Evolutionary conservation across 257 asterid species (phyloP).

Genomic region (Solanum chaucha): DNA sequence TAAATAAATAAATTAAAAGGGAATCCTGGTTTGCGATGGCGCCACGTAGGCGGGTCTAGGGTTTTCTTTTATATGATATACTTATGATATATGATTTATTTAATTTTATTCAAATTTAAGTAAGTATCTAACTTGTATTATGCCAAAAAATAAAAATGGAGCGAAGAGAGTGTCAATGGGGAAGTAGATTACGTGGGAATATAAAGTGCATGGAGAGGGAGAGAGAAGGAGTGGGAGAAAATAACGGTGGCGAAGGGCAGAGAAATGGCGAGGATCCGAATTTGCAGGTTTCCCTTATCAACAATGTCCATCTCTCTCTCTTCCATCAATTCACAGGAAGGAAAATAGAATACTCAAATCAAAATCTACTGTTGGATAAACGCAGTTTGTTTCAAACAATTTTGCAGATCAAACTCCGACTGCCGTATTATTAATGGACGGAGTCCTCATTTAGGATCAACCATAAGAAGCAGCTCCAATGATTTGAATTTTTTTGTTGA

Average conservation of each 20-base stretch:
- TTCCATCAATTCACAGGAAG: not conserved
- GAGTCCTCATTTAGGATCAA: not conserved
- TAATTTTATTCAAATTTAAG: no score
- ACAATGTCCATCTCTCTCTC: slow-evolving; percentile 10
- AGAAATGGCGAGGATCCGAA: slow-evolving; percentile 46
- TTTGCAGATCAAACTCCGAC: not conserved
- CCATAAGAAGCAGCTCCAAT: not conserved
- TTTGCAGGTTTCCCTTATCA: slow-evolving; percentile 19
- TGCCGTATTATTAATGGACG: not conserved
- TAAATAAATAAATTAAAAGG: no score
- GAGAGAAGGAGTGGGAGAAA: not conserved
- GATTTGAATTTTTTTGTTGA: not conserved
- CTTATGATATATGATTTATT: no score
- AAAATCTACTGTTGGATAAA: not conserved
- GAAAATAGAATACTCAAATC: not conserved
- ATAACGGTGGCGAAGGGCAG: slow-evolving; percentile 7
- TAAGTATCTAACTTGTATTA: no score
- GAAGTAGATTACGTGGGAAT: not conserved
- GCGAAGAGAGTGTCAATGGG: no score
- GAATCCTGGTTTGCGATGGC: rapidly evolving
- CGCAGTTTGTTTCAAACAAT: not conserved
- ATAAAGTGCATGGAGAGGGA: not conserved
- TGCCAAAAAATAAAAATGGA: no score
- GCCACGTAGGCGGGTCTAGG: no score
- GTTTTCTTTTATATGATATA: no score